A percentile compares a stretch with the other conserved stretches of the same genome.
These are phyloP conservation scores for Diospyros kaki DNA, from an alignment of 148 eudicot species.

Conservation along the genomic window DNA sequence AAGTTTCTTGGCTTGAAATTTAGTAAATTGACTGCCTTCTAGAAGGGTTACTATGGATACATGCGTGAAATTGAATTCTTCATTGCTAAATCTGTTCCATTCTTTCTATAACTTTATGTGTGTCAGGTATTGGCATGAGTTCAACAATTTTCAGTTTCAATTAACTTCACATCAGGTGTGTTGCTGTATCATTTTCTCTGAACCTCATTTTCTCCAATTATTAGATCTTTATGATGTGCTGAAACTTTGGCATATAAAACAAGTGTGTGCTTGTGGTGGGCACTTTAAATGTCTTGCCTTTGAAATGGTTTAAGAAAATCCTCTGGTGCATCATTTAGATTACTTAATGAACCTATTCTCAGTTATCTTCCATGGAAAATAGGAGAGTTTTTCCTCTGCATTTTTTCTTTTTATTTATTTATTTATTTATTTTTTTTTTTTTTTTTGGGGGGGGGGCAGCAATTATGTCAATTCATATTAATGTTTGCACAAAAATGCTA, in stretches of 20 bases:
- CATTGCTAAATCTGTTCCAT: slow-evolving; percentile 1
- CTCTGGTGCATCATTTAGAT: not conserved
- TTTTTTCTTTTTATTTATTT: not conserved
- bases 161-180: slow-evolving; percentile 90
- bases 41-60: not conserved
- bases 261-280: too few species aligned
- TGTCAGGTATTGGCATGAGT: slow-evolving; percentile 93
- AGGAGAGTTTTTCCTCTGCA: not conserved
- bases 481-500: not conserved
- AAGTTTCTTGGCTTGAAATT: slow-evolving; percentile 11
- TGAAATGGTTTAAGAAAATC: not conserved
- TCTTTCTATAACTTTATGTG: slow-evolving; percentile 7
- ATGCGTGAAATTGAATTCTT: not conserved
- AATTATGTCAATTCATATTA: not conserved
- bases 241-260: not conserved
- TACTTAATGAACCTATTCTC: not conserved
- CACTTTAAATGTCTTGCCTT: not conserved
- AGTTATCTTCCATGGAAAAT: not conserved
- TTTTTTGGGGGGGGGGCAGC: too few species aligned
- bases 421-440: not conserved
- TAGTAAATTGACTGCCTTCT: not conserved
- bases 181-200: slow-evolving; percentile 4
- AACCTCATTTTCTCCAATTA: not conserved
- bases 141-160: slow-evolving; percentile 95
- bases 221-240: not conserved